A percentile compares a stretch with the other conserved stretches of the same genome.
phyloP scores from a whole-genome alignment of 306 rosid species.

The Gleditsia sinensis region DNA sequence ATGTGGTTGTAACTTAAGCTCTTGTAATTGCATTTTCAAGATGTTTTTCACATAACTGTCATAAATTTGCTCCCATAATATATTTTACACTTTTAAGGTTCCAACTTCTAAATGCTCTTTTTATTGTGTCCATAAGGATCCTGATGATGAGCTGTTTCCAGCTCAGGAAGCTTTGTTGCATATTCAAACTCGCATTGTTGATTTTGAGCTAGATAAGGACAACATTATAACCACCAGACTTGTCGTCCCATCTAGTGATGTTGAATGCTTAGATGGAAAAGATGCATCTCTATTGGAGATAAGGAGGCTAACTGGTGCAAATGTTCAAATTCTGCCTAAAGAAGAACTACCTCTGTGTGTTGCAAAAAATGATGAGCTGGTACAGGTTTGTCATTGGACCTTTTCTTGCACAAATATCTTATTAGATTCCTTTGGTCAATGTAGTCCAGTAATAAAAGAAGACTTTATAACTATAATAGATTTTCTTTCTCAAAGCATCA shows the following conservation, averaged over 20 bases:
- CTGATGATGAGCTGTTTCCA: constrained; percentile 94
- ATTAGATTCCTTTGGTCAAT: constrained; percentile 19
- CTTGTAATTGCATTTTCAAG: constrained; percentile 25
- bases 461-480: constrained; percentile 23
- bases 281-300: constrained; percentile 80
- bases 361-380: constrained; percentile 70
- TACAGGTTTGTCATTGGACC: constrained; percentile 73
- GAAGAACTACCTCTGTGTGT: constrained; percentile 77
- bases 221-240: constrained; percentile 85
- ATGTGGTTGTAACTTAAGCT: constrained; percentile 20
- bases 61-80: neutral
- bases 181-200: constrained; percentile 84
- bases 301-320: constrained; percentile 79
- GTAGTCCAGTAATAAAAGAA: constrained; percentile 15
- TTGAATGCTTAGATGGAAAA: constrained; percentile 93
- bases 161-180: constrained; percentile 99
- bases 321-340: constrained; percentile 75
- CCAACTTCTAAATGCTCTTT: constrained; percentile 22
- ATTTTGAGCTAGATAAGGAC: constrained; percentile 81
- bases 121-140: constrained; percentile 64
- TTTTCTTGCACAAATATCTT: constrained; percentile 27
- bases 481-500: constrained; percentile 34
- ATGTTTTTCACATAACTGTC: constrained; percentile 4
- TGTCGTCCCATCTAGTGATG: constrained; percentile 68
- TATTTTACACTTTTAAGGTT: constrained; percentile 9